phyloP scores from a whole-genome alignment of 2,329 filamentous ascomycete species.

The Microascus cirrosus region DNA sequence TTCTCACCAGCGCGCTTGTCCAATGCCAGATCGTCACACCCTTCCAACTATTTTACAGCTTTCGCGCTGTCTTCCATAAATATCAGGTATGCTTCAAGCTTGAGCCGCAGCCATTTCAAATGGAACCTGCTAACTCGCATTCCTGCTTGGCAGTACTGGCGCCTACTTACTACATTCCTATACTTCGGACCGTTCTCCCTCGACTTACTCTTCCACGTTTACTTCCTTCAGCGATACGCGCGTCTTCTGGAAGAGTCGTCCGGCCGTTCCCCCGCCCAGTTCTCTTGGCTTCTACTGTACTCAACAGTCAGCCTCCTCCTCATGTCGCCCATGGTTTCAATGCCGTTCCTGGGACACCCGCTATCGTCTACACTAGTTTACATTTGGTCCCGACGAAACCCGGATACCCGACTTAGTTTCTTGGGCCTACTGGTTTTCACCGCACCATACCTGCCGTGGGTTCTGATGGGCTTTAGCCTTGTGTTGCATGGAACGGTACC shows the following conservation, averaged over 20 bases:
- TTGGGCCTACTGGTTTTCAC: slow-evolving; percentile 83
- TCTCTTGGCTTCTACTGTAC: slow-evolving; percentile 88
- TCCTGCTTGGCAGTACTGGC: slow-evolving; percentile 64
- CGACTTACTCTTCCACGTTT: slow-evolving; percentile 93
- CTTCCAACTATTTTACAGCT: slow-evolving; percentile 96
- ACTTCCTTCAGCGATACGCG: slow-evolving; percentile 95
- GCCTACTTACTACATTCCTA: slow-evolving; percentile 88
- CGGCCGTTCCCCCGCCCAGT: slow-evolving; percentile 83
- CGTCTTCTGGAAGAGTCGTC: slow-evolving; percentile 90
- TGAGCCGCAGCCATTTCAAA: background rate
- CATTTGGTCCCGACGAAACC: slow-evolving; percentile 94
- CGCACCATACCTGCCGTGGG: slow-evolving; percentile 92
- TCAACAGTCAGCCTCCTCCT: slow-evolving; percentile 68
- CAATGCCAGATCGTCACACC: slow-evolving; percentile 89
- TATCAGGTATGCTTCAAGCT: slow-evolving; percentile 56
- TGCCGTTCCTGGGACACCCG: slow-evolving; percentile 90
- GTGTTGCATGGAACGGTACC: slow-evolving; percentile 83
- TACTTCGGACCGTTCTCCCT: slow-evolving; percentile 94
- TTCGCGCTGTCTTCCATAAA: slow-evolving; percentile 80
- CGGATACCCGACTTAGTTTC: slow-evolving; percentile 81
- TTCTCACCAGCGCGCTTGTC: slow-evolving; percentile 77
- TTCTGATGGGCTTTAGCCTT: slow-evolving; percentile 84
- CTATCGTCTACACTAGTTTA: slow-evolving; percentile 91
- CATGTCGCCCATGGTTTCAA: slow-evolving; percentile 76
- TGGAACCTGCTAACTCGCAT: background rate